Base-by-base conservation (phyloP, 1,284 basidiomycete species). In the Erythrobasidium hasegawianum region DNA sequence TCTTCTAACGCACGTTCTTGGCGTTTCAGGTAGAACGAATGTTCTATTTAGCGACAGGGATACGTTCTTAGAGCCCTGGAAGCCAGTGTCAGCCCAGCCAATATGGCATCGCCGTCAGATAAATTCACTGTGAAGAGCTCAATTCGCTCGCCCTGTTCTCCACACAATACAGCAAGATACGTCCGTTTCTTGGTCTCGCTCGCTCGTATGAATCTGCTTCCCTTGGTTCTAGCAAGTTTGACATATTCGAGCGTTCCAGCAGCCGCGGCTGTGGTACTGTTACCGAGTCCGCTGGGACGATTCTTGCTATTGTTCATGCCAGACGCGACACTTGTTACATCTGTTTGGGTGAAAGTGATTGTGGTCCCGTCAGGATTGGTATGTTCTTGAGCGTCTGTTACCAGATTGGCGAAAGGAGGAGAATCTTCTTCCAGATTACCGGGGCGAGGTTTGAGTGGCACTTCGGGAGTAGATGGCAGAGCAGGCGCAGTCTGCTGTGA, bases 111-210 rank as follows among this genome's bases (percentile, higher is more conserved):
- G 89, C 33, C n/a, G n/a, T n/a, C n/a, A n/a, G n/a, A n/a, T n/a
- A n/a, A n/a, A n/a, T n/a, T 64, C 22, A 74, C 89, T 33, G 90
- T 90, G 76, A 92, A 92, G 2, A 92, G 80, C 73, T 92, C 89
- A 57, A 92, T 89, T 73, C 91, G 89, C 78, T 92, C 89, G n/a
- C 89, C 89, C 70, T 85, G 87, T 43, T 92, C 90, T n/a, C 89
- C 89, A 71, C 90, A 91, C 0, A 92, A 81, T 72, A 92, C 91
- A 4, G 90, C 89, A 27, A 92, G 81, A 79, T 70, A 88, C 86
- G 90, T 92, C 78, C 90, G 89, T 79, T 86, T 90, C 57, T 83
- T 83, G 11, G 89, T 92, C 77, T 92, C 90, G 11, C 90, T 87
- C 1, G 89, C 85, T 73, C 89, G 89, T 64, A 92, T 83, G 76